Evolutionary conservation across 2,329 filamentous ascomycete species (phyloP).

Genomic region (Epichloe gansuensis): DNA sequence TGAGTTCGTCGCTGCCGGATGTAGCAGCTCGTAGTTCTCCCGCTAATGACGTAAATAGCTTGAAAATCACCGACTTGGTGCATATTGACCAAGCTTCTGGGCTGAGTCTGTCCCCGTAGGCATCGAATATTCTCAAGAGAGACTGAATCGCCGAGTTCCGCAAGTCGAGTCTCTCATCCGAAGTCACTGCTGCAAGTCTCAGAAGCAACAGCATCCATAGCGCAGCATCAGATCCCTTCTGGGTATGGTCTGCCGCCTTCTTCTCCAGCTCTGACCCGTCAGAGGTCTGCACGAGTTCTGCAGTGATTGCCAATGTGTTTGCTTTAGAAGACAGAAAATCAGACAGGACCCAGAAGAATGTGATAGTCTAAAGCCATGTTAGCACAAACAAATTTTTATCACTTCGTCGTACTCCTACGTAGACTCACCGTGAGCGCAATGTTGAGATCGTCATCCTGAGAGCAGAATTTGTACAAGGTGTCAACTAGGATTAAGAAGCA

Average conservation of each 20-base stretch:
- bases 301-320: constrained; percentile 44
- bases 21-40: constrained; percentile 33
- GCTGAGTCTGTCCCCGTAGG: constrained; percentile 69
- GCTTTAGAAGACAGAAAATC: constrained; percentile 63
- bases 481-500: constrained; percentile 73
- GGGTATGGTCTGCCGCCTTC: constrained; percentile 46
- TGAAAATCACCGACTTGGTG: constrained; percentile 69
- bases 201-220: constrained; percentile 70
- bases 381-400: not conserved
- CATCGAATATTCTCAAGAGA: constrained; percentile 80
- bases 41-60: constrained; percentile 60
- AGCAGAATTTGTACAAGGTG: constrained; percentile 79
- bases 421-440: constrained; percentile 72
- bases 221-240: constrained; percentile 53
- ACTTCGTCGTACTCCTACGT: not conserved
- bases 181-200: constrained; percentile 58
- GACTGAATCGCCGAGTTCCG: constrained; percentile 87
- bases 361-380: constrained; percentile 55
- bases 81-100: constrained; percentile 75
- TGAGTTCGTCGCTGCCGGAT: constrained; percentile 23
- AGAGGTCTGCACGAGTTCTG: constrained; percentile 40
- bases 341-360: constrained; percentile 91
- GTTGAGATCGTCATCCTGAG: constrained; percentile 84
- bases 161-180: constrained; percentile 60
- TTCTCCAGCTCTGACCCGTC: constrained; percentile 39